These are phyloP conservation scores for Exutisphaerella laricina DNA, from an alignment of 2,329 filamentous ascomycete genomes.

Conservation along the genomic window DNA sequence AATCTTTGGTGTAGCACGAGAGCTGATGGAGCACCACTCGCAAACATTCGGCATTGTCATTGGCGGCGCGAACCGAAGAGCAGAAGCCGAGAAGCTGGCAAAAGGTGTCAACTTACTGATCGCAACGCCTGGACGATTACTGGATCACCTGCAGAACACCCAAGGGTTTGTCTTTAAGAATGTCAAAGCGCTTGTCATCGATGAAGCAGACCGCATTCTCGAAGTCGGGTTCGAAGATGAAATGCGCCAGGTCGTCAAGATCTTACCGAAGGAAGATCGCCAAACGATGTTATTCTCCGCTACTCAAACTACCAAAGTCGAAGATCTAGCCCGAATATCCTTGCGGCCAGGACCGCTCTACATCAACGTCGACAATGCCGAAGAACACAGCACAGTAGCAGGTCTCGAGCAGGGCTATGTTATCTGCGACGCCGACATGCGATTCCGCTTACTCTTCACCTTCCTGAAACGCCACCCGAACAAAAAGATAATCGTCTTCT, in stretches of 20 bases:
- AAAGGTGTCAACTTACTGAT: constrained; percentile 95
- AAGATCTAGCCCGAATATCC: constrained; percentile 92
- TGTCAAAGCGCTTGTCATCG: constrained; percentile 83
- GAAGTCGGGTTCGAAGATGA: constrained; percentile 99
- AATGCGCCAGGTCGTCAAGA: constrained; percentile 94
- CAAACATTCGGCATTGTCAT: constrained; percentile 95
- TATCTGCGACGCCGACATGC: constrained; percentile 85
- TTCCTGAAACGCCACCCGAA: constrained; percentile 88
- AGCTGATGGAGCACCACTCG: constrained; percentile 90
- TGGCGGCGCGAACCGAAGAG: constrained; percentile 82
- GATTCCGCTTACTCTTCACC: constrained; percentile 88
- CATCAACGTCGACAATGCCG: constrained; percentile 90
- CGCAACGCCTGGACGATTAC: constrained; percentile 82
- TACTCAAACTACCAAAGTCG: constrained; percentile 97
- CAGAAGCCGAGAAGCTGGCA: constrained; percentile 86
- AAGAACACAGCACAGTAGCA: constrained; percentile 86
- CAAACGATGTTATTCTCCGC: constrained; percentile 99
- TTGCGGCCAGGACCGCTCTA: constrained; percentile 85
- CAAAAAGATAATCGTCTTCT: constrained; percentile 98
- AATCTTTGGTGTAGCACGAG: constrained; percentile 90
- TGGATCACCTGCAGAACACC: constrained; percentile 93
- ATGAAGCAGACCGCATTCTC: constrained; percentile 93
- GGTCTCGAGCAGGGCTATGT: constrained; percentile 95
- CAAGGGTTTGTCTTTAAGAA: constrained; percentile 89
- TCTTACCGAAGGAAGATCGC: constrained; percentile 76